A percentile compares a stretch with the other conserved stretches of the same genome.
Conservation (phyloP, 305 asterid species). For the Plantago coronopus region DNA sequence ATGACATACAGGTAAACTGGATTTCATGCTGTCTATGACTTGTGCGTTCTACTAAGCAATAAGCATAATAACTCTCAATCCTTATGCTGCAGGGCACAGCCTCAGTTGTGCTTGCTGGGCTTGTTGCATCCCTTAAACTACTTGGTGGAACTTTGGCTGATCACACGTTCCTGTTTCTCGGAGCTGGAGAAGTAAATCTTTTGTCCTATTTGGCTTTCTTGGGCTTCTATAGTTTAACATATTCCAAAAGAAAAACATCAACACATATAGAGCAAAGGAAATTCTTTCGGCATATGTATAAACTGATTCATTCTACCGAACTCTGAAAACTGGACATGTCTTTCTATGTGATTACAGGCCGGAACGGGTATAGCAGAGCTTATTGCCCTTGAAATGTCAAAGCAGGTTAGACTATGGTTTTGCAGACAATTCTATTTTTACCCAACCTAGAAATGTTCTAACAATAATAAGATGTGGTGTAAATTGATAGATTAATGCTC, state of each 20-base stretch:
- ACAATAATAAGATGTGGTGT: conserved; percentile 2
- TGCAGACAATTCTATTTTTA: conserved; percentile 1
- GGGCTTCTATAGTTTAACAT: not conserved
- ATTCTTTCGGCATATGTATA: not conserved
- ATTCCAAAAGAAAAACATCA: not conserved
- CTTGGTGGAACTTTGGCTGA: conserved; percentile 74
- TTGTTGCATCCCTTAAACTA: conserved; percentile 69
- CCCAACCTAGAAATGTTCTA: conserved; percentile 3
- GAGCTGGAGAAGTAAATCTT: conserved; percentile 83
- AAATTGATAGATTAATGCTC: conserved; percentile 38
- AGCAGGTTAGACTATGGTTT: conserved; percentile 41
- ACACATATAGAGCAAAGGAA: not conserved
- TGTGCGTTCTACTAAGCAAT: conserved; percentile 1
- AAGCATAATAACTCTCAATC: conserved; percentile 6
- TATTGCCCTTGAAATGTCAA: conserved; percentile 75
- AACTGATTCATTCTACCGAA: not conserved
- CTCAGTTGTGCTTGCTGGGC: conserved; percentile 81
- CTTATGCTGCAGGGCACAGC: conserved; percentile 74
- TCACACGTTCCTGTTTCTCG: conserved; percentile 84
- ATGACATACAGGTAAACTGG: conserved; percentile 68
- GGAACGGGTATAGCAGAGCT: conserved; percentile 93
- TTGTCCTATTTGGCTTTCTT: conserved; percentile 4
- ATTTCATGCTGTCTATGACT: conserved; percentile 3
- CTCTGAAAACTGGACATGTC: not conserved
- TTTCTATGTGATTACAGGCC: conserved; percentile 50